Evolutionary conservation across 352 stramenopile genomes (phyloP).

Genomic region (Thalassiosira sp.): DNA sequence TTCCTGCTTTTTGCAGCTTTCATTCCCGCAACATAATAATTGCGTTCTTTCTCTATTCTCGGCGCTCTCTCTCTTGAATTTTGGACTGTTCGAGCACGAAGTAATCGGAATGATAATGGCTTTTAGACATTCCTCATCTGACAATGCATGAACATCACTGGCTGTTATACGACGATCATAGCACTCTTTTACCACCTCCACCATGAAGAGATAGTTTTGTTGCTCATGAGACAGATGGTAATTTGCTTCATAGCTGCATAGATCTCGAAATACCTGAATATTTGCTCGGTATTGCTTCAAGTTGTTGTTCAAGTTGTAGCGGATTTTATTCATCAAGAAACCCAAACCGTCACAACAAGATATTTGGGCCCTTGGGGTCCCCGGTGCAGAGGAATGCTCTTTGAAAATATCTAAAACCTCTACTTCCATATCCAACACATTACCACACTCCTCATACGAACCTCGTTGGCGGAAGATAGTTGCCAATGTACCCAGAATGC

Average conservation of each 20-base stretch:
- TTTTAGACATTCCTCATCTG: neutral
- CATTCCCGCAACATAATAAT: neutral
- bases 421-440: neutral
- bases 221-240: neutral
- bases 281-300: neutral
- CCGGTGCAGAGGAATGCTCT: neutral
- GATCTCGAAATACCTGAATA: constrained; percentile 3
- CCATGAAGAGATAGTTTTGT: neutral
- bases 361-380: neutral
- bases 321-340: neutral
- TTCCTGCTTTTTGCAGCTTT: neutral
- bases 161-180: neutral
- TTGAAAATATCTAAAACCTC: neutral
- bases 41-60: neutral
- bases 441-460: neutral
- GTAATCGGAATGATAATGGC: neutral
- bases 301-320: constrained; percentile 1
- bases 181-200: neutral
- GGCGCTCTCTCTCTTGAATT: neutral
- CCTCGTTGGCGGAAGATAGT: neutral
- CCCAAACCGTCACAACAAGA: neutral
- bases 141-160: neutral
- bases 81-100: neutral
- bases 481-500: neutral
- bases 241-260: neutral